Percentiles rank a stretch among this genome's conserved stretches.
Evolutionary conservation across 1,284 basidiomycete genomes (phyloP).

Genomic region (Earliella scabrosa): DNA sequence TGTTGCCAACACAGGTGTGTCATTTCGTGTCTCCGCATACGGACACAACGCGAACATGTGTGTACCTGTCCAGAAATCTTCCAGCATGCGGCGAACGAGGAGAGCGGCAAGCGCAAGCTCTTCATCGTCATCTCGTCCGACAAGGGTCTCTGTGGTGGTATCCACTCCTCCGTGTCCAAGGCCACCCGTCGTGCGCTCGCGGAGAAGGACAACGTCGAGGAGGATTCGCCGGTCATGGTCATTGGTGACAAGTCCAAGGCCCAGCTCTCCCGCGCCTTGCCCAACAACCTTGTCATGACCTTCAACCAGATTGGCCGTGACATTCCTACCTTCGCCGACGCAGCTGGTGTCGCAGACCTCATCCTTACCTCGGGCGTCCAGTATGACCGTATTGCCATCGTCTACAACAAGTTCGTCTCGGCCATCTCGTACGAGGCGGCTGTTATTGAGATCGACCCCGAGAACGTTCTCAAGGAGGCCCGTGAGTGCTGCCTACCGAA

Average conservation of each 20-base stretch:
- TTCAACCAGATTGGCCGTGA: slow-evolving; percentile 99
- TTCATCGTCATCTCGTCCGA: slow-evolving; percentile 96
- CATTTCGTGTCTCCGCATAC: not conserved
- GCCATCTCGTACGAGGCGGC: slow-evolving; percentile 92
- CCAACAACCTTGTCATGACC: slow-evolving; percentile 78
- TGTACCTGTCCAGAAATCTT: slow-evolving; percentile 72
- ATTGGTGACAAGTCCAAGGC: slow-evolving; percentile 98
- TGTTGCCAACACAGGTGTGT: slow-evolving; percentile 88
- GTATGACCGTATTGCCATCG: slow-evolving; percentile 88
- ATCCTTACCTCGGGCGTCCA: slow-evolving; percentile 85
- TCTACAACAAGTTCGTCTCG: slow-evolving; percentile 97
- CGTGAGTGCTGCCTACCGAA: slow-evolving; percentile 62
- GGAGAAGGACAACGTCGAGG: slow-evolving; percentile 55
- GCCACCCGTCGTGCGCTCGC: slow-evolving; percentile 74
- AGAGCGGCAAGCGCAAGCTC: slow-evolving; percentile 73
- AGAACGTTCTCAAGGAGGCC: slow-evolving; percentile 78
- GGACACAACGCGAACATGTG: slow-evolving; percentile 1
- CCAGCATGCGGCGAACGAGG: slow-evolving; percentile 69
- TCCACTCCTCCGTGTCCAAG: slow-evolving; percentile 97
- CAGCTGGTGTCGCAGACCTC: slow-evolving; percentile 92
- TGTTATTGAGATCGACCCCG: slow-evolving; percentile 80
- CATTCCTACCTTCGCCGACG: slow-evolving; percentile 97
- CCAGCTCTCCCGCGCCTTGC: slow-evolving; percentile 78
- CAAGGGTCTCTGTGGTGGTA: slow-evolving; percentile 99
- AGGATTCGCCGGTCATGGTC: slow-evolving; percentile 78